A percentile compares a stretch with the other conserved stretches of the same genome.
Conservation (phyloP, 306 rosid species). For the Castanea sativa region DNA sequence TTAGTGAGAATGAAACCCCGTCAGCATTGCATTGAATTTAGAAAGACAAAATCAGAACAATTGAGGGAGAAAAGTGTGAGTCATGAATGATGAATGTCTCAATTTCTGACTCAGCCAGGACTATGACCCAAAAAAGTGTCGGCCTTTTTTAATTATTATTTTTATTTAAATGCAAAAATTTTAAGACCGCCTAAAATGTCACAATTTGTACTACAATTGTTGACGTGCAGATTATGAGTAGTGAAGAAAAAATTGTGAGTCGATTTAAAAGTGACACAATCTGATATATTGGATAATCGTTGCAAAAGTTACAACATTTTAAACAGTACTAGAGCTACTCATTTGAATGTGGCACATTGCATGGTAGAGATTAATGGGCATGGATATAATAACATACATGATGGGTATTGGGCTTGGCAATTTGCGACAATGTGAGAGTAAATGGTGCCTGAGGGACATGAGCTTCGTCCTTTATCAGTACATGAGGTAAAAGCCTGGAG, state of each 20-base stretch:
- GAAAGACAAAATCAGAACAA: too few relatives aligned
- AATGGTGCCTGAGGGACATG: too few relatives aligned
- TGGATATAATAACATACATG: not conserved
- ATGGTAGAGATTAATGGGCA: not conserved
- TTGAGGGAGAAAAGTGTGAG: slow-evolving; percentile 20
- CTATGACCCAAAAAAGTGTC: slow-evolving; percentile 24
- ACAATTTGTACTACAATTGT: too few relatives aligned
- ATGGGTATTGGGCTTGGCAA: not conserved
- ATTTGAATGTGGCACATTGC: too few relatives aligned
- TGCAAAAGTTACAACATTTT: accelerated
- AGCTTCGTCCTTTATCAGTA: too few relatives aligned
- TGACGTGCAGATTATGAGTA: too few relatives aligned
- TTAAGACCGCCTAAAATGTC: too few relatives aligned
- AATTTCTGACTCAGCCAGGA: slow-evolving; percentile 56
- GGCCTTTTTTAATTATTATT: slow-evolving; percentile 8
- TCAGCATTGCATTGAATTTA: slow-evolving; percentile 3
- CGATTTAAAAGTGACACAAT: too few relatives aligned
- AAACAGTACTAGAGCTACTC: accelerated
- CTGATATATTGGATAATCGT: accelerated
- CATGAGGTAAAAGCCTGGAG: too few relatives aligned
- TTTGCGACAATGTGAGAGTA: too few relatives aligned
- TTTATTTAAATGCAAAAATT: too few relatives aligned
- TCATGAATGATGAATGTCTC: slow-evolving; percentile 39
- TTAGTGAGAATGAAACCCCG: slow-evolving; percentile 9
- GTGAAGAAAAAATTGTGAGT: accelerated